Base-by-base conservation (phyloP, 176 grass and related monocot species). In the Triticum dicoccoides region DNA sequence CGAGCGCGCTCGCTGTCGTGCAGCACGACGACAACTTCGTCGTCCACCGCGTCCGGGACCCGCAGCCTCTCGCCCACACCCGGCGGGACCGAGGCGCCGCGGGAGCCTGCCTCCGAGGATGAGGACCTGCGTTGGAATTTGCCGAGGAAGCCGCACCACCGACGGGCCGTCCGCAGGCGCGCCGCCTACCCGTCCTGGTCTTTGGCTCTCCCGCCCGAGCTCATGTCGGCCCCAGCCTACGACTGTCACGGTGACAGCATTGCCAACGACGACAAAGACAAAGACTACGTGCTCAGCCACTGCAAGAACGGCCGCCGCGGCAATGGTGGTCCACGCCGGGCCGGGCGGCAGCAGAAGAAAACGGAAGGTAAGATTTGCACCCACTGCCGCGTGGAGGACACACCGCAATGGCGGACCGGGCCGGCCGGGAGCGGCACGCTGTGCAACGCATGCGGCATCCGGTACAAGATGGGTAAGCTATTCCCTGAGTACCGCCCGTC, bases 381-480 rank as follows among this genome's bases (percentile, higher is more conserved):
- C 56, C 92, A 87, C 76, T 94, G 92, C 78, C 4, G 12, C 33
- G 37, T 65, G 30, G 13, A 67, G 61, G 47, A 83, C 15, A 94
- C 92, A n/a, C 92, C 92, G 59, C 92, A 94, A 14, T 94, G 92
- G 92, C 89, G 92, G 5, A 52, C 78, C 2, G 92, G 92, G 0
- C 89, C 92, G 18, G 39, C 84, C 64, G 0, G 87, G 82, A 30
- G 91, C 89, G 5, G 87, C 27, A 94, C 92, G 18, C 92, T 94
- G 4, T 94, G 92, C 87, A 94, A 94, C 29, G 92, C 92, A 0
- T 94, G 92, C 27, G 92, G 89, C 47, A 82, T 94, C 59, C 61
- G 89, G 9, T 82, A 68, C 81, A 85, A 81, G 59, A 56, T 51
- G 12, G 27, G 59, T 6, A 86, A 29, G 38, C 41, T 94, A 21